These are phyloP conservation scores for Exophiala phaeomuriformis DNA, from an alignment of 2,329 filamentous ascomycete species.

Conservation along the genomic window DNA sequence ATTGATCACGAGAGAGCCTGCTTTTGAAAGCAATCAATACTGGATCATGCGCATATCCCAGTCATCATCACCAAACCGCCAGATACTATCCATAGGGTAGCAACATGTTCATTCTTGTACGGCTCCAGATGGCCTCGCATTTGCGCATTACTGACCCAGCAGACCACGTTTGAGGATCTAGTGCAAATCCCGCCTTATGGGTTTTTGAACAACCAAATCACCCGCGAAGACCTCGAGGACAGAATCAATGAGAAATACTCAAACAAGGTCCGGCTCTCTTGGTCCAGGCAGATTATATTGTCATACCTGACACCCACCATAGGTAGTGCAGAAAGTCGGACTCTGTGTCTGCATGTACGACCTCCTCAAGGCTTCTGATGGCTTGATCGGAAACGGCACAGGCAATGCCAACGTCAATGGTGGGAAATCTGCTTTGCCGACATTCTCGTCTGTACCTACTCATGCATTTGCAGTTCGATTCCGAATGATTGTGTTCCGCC, in stretches of 20 bases:
- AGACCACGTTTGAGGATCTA: constrained; percentile 92
- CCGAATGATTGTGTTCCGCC: constrained; percentile 84
- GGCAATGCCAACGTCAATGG: constrained; percentile 92
- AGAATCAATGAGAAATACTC: constrained; percentile 96
- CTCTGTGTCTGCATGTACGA: constrained; percentile 93
- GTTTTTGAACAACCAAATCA: constrained; percentile 56
- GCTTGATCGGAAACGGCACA: constrained; percentile 84
- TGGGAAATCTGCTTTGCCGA: constrained; percentile 35
- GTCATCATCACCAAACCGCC: not conserved
- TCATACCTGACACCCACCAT: not conserved
- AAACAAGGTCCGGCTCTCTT: constrained; percentile 59
- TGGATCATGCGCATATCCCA: constrained; percentile 5
- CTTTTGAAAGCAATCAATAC: not conserved
- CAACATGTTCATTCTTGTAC: constrained; percentile 29
- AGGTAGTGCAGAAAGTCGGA: constrained; percentile 87
- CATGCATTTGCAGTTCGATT: constrained; percentile 63
- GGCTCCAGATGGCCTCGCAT: not conserved
- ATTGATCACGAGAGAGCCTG: not conserved
- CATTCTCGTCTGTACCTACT: not conserved
- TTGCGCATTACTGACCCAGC: constrained; percentile 7
- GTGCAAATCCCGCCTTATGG: constrained; percentile 87
- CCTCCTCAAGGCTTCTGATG: constrained; percentile 80
- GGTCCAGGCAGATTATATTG: too few species aligned
- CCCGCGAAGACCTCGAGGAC: constrained; percentile 80
- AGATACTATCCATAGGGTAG: not conserved